A percentile compares a stretch with the other conserved stretches of the same genome.
Evolutionary conservation across 305 asterid species (phyloP).

Genomic region (Plantago coronopus): DNA sequence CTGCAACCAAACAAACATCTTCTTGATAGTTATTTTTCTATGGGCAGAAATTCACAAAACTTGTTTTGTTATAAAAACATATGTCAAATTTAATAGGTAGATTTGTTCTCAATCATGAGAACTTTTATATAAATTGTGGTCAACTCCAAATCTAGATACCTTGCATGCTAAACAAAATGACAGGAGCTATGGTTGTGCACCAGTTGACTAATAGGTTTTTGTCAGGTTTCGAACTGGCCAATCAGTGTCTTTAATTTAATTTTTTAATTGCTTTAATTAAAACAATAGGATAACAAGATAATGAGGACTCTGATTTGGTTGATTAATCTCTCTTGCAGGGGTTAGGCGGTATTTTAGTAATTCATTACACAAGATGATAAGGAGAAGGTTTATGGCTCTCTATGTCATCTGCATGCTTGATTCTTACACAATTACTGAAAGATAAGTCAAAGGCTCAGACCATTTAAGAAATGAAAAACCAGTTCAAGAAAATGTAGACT

Average conservation of each 20-base stretch:
- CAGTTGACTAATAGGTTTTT: constrained; percentile 25
- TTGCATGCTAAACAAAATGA: constrained; percentile 26
- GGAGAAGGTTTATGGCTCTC: background rate
- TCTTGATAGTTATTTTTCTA: background rate
- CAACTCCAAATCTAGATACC: constrained; percentile 27
- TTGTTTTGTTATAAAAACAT: background rate
- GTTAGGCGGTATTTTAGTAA: constrained; percentile 4
- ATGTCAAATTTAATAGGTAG: background rate
- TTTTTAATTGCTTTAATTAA: constrained; percentile 9
- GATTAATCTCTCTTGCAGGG: background rate
- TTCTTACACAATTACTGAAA: background rate
- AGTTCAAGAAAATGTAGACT: no score
- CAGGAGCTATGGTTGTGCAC: constrained; percentile 11
- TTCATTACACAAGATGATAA: background rate
- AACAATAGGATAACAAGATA: background rate
- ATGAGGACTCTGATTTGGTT: constrained; percentile 12
- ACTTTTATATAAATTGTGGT: background rate
- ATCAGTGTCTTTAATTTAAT: constrained; percentile 15
- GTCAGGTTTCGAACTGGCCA: constrained; percentile 8
- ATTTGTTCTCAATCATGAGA: background rate
- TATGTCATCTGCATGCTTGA: background rate
- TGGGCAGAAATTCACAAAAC: constrained; percentile 1
- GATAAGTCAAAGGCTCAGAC: background rate
- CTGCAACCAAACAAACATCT: background rate
- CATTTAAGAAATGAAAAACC: no score